phyloP scores from a whole-genome alignment of 352 stramenopile genomes.

The Poterioochromonas sp. region DNA sequence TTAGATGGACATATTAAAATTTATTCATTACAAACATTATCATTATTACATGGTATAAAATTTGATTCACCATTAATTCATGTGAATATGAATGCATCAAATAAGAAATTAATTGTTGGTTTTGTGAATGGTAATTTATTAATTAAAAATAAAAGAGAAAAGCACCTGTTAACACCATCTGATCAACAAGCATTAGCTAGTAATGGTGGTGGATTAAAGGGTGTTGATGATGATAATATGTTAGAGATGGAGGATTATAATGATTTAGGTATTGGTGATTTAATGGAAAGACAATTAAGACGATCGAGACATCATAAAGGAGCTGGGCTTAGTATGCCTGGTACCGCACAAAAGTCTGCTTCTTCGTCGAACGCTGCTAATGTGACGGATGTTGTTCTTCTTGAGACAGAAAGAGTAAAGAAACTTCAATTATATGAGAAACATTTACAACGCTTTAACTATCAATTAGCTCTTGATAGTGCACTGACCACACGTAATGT shows the following conservation, averaged over 20 bases:
- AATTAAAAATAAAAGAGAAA: conserved; percentile 23
- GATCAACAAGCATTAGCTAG: conserved; percentile 45
- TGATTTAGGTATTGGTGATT: not conserved
- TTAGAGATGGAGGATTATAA: no score
- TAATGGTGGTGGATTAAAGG: conserved; percentile 38
- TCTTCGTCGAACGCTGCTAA: no score
- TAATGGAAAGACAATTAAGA: not conserved
- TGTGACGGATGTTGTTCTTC: conserved; percentile 62
- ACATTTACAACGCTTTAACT: conserved; percentile 77
- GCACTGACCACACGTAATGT: conserved; percentile 73
- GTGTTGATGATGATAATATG: no score
- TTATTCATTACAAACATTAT: conserved; percentile 78
- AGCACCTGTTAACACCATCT: no score
- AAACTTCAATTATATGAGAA: conserved; percentile 74
- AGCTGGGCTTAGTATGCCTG: conserved; percentile 42
- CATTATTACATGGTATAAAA: conserved; percentile 75
- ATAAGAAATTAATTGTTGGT: conserved; percentile 65
- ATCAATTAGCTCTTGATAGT: conserved; percentile 78
- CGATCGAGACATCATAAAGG: conserved; percentile 54
- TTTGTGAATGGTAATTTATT: conserved; percentile 55
- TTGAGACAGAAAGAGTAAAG: conserved; percentile 61
- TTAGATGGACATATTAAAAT: conserved; percentile 84
- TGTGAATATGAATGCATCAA: conserved; percentile 67
- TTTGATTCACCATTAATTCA: conserved; percentile 65
- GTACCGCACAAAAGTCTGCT: not conserved